Evolutionary conservation across 768 basidiomycete species (phyloP).

Genomic region (Auriscalpium microsporum): DNA sequence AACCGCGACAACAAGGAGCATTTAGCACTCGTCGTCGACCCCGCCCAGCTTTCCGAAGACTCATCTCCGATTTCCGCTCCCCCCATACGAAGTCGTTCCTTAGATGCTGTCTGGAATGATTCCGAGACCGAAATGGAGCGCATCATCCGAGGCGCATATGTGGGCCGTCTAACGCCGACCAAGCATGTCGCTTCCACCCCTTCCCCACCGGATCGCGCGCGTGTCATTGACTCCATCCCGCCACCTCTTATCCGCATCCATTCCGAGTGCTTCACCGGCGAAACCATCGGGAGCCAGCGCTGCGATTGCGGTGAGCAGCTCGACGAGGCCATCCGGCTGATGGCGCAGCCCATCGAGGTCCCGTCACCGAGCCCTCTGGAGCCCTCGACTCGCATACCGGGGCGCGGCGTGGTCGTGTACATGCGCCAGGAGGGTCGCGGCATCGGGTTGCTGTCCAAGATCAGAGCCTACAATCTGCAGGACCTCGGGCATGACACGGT

Average conservation of each 20-base stretch:
- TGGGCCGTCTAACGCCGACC: slow-evolving; percentile 66
- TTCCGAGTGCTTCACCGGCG: slow-evolving; percentile 98
- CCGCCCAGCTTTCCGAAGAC: slow-evolving; percentile 65
- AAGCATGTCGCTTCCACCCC: slow-evolving; percentile 30
- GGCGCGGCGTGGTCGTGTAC: slow-evolving; percentile 90
- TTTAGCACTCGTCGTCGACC: slow-evolving; percentile 89
- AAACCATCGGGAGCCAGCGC: slow-evolving; percentile 95
- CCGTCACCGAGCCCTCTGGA: slow-evolving; percentile 26
- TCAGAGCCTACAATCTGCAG: slow-evolving; percentile 95
- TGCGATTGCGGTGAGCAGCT: slow-evolving; percentile 99
- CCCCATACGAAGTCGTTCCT: slow-evolving; percentile 65
- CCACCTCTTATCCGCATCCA: slow-evolving; percentile 90
- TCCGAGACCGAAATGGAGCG: slow-evolving; percentile 91
- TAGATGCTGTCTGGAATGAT: slow-evolving; percentile 80
- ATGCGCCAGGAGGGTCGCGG: slow-evolving; percentile 96
- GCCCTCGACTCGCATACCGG: slow-evolving; percentile 47
- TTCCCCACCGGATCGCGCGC: slow-evolving; percentile 6
- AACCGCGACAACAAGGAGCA: slow-evolving; percentile 90
- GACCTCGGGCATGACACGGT: slow-evolving; percentile 99
- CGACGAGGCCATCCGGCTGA: slow-evolving; percentile 91
- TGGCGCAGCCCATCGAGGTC: slow-evolving; percentile 59
- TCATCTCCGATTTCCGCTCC: slow-evolving; percentile 27
- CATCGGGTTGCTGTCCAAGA: slow-evolving; percentile 92
- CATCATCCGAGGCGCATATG: slow-evolving; percentile 87
- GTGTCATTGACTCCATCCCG: slow-evolving; percentile 33